Conservation (phyloP, 345 rosid species). For the Eucalyptus tenuipes region DNA sequence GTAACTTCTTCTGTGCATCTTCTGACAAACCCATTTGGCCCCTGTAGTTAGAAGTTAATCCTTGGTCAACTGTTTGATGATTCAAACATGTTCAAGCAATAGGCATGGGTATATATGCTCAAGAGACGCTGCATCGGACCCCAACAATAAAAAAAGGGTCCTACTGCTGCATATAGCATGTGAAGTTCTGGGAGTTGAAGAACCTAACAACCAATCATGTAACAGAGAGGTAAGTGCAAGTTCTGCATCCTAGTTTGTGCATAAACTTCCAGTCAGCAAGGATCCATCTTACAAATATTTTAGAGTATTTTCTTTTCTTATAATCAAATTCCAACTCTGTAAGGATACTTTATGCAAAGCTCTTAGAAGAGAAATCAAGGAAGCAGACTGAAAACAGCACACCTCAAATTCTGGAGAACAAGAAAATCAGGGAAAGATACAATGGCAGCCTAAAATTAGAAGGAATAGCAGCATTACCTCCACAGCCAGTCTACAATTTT, state of each 20-base stretch:
- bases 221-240: not conserved
- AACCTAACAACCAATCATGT: not conserved
- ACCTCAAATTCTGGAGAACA: not conserved
- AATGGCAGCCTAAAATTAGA: not conserved
- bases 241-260: not conserved
- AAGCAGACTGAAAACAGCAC: not conserved
- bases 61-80: not conserved
- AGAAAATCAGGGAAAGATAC: not conserved
- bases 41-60: constrained; percentile 22
- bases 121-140: not conserved
- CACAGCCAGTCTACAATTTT: constrained; percentile 69
- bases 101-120: not conserved
- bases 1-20: constrained; percentile 59
- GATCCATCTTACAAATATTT: not conserved
- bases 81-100: not conserved
- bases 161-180: not conserved
- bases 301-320: not conserved
- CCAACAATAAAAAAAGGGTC: not conserved
- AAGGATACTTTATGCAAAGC: not conserved
- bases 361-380: not conserved
- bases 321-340: not conserved
- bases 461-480: constrained; percentile 36
- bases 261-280: not conserved
- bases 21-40: constrained; percentile 82
- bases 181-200: not conserved